A percentile compares a stretch with the other conserved stretches of the same genome.
phyloP scores from a whole-genome alignment of 352 stramenopile species.

The Elongisporangium prolatum region DNA sequence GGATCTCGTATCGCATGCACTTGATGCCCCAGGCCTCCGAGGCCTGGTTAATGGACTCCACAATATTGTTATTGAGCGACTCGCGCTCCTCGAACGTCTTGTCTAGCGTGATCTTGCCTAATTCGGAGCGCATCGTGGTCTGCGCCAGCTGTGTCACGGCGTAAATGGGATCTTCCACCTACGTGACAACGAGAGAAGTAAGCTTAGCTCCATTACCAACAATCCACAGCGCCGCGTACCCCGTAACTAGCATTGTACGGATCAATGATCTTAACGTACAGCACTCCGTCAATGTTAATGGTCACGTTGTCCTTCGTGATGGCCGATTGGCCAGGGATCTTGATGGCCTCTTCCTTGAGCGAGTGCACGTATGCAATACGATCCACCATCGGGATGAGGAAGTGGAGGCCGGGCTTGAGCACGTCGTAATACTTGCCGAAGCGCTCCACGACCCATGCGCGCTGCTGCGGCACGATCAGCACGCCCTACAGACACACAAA shows the following conservation, averaged over 20 bases:
- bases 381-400: constrained; percentile 89
- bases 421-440: constrained; percentile 90
- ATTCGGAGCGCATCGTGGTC: constrained; percentile 89
- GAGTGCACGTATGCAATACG: constrained; percentile 90
- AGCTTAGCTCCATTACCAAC: too few relatives aligned
- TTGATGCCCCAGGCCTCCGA: constrained; percentile 89
- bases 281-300: constrained; percentile 89
- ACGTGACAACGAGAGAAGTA: too few relatives aligned
- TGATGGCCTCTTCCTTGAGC: constrained; percentile 90
- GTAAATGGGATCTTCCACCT: constrained; percentile 77
- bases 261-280: constrained; percentile 90
- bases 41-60: constrained; percentile 89
- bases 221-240: constrained; percentile 15
- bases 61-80: constrained; percentile 89
- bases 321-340: constrained; percentile 86
- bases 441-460: constrained; percentile 88
- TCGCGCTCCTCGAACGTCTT: constrained; percentile 93
- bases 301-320: constrained; percentile 92
- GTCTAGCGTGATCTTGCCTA: constrained; percentile 92
- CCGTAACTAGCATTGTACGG: constrained; percentile 88
- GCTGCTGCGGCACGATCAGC: constrained; percentile 65
- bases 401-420: constrained; percentile 83
- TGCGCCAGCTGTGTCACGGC: constrained; percentile 89
- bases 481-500: not conserved
- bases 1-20: constrained; percentile 90